These are phyloP conservation scores for Arabidopsis hybrid DNA, from an alignment of 441 rosid genomes.

Conservation along the genomic window DNA sequence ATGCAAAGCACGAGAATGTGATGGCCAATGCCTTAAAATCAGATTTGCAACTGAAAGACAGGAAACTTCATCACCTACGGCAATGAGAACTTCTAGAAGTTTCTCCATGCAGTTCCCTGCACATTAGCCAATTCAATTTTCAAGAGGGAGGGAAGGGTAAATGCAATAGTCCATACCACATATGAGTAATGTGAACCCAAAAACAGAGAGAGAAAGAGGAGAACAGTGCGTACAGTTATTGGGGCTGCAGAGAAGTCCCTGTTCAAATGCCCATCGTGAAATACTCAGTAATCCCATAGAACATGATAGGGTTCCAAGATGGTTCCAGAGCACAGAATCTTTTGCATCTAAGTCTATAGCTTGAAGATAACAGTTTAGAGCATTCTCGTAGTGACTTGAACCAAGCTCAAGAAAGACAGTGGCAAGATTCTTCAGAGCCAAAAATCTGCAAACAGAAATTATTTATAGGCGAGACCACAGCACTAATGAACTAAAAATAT, in stretches of 20 bases:
- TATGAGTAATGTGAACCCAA: slow-evolving; percentile 24
- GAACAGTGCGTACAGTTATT: slow-evolving; percentile 77
- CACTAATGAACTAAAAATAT: slow-evolving; percentile 19
- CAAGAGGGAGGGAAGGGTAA: background rate
- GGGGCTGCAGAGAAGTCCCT: slow-evolving; percentile 99
- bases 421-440: slow-evolving; percentile 96
- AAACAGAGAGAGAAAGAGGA: slow-evolving; percentile 22
- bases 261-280: slow-evolving; percentile 99
- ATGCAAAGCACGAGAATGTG: slow-evolving; percentile 94
- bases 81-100: slow-evolving; percentile 97
- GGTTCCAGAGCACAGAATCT: slow-evolving; percentile 99
- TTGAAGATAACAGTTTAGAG: slow-evolving; percentile 94
- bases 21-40: slow-evolving; percentile 99
- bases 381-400: slow-evolving; percentile 80
- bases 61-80: slow-evolving; percentile 98
- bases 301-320: slow-evolving; percentile 95
- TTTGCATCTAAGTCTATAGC: slow-evolving; percentile 98
- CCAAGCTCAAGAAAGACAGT: slow-evolving; percentile 95
- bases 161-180: slow-evolving; percentile 22
- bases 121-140: slow-evolving; percentile 29
- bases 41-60: slow-evolving; percentile 94
- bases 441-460: slow-evolving; percentile 64
- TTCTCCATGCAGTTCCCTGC: slow-evolving; percentile 99
- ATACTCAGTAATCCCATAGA: slow-evolving; percentile 93
- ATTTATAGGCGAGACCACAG: slow-evolving; percentile 4